Evolutionary conservation across 2,329 filamentous ascomycete genomes (phyloP), one percentile per base, ranked within the genome.

Genomic region (Sporothrix dimorphospora): DNA sequence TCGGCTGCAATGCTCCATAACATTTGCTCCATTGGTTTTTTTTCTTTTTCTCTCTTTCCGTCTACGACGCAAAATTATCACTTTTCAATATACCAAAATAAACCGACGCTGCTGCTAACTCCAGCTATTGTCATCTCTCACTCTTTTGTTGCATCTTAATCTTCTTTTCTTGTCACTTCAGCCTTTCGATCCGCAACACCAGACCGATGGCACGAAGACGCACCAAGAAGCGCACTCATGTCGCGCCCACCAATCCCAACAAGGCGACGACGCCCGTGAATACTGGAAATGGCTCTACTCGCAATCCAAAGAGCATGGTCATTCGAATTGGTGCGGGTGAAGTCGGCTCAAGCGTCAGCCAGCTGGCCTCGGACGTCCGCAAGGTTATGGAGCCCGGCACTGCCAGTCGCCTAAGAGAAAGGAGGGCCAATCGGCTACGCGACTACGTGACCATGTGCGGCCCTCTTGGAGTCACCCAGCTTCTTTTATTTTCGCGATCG

Each of bases 391-490:
- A 98, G 82, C 96, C 96, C 0, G 93, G 94, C 70, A 99, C 96
- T 4, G 96, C 96, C 3, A 91, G 91, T 74, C 89, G 95, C 73
- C 81, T 99, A 76, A 97, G 94, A 84, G 95, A 98, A 84, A 88
- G 96, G 75, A 90, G 92, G 82, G 92, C 90, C 51, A 98, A 99
- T 83, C 91, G 91, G 79, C 83, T 98, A 76, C 90, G 92, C 79
- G 96, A 99, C 83, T 99, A 97, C 81, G 91, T 94, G 45, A 92
- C 93, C 74, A 99, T 99, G 96, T 92, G 93, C 73, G 96, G 96
- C 2, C 94, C 96, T 6, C 86, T 99, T 53, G 95, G 96, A 57
- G 94, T 99, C 70, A 93, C 93, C 16, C 96, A 99, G 82, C 85
- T 99, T 70, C 86, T 99, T 78, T 89, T 99, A 63, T 98, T 99